Conservation (phyloP, 2,329 filamentous ascomycete species). For the Cladosporium sp. region DNA sequence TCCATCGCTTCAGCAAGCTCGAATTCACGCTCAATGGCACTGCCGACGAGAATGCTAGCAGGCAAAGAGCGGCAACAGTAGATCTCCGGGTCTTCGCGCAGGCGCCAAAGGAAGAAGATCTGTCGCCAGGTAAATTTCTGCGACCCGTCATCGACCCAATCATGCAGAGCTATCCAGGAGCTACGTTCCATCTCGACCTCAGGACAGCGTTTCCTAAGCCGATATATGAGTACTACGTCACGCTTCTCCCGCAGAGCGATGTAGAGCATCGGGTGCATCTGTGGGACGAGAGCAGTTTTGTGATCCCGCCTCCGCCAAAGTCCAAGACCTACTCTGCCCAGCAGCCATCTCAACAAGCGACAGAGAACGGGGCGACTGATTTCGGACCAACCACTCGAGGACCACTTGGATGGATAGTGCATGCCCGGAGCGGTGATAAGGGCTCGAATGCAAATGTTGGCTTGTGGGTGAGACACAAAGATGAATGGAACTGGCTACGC, state of each 20-base stretch:
- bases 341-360: constrained; percentile 36
- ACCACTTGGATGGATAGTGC: constrained; percentile 41
- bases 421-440: constrained; percentile 38
- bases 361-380: constrained; percentile 18
- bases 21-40: constrained; percentile 44
- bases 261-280: constrained; percentile 33
- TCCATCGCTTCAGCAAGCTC: constrained; percentile 39
- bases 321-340: constrained; percentile 36
- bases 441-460: constrained; percentile 38
- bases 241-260: constrained; percentile 34
- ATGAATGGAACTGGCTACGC: constrained; percentile 39
- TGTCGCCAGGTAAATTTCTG: constrained; percentile 33
- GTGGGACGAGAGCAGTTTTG: constrained; percentile 33
- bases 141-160: constrained; percentile 49
- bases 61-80: constrained; percentile 51
- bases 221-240: constrained; percentile 46
- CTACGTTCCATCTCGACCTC: constrained; percentile 33
- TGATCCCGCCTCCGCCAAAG: constrained; percentile 36
- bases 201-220: constrained; percentile 44
- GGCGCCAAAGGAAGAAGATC: constrained; percentile 29
- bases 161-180: constrained; percentile 38
- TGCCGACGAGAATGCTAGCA: constrained; percentile 45
- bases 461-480: constrained; percentile 42
- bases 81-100: constrained; percentile 46
- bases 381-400: constrained; percentile 40